Evolutionary conservation across 2,329 filamentous ascomycete species (phyloP).

Genomic region (Metarhizium guizhouense): DNA sequence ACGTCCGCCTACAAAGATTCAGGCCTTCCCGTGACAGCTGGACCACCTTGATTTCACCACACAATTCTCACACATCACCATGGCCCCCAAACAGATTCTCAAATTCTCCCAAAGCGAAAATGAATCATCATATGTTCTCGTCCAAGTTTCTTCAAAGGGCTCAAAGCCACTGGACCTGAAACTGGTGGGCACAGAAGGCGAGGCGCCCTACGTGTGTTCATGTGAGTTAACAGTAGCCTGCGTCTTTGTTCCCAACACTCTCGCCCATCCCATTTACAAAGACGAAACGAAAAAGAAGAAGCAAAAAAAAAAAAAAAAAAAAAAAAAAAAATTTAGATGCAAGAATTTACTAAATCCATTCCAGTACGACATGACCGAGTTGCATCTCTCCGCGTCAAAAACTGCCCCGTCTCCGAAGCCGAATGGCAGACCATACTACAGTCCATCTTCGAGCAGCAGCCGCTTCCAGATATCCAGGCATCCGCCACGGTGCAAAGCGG

Average conservation of each 20-base stretch:
- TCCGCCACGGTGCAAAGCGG: slow-evolving; percentile 49
- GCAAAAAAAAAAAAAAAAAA: too few species aligned
- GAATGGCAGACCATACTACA: slow-evolving; percentile 60
- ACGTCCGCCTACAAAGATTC: too few species aligned
- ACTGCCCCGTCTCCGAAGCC: slow-evolving; percentile 44
- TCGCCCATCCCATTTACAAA: background rate
- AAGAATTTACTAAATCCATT: background rate
- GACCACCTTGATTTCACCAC: too few species aligned
- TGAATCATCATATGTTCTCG: slow-evolving; percentile 45
- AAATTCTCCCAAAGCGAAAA: slow-evolving; percentile 49
- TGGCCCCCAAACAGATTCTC: slow-evolving; percentile 33
- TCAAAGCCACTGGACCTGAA: slow-evolving; percentile 53
- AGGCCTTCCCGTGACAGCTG: too few species aligned
- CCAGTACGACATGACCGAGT: slow-evolving; percentile 49
- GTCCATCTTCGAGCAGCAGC: slow-evolving; percentile 44
- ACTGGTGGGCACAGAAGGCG: slow-evolving; percentile 59
- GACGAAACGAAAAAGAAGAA: too few species aligned
- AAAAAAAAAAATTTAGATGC: background rate
- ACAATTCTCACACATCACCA: slow-evolving; percentile 3
- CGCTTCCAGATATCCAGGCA: slow-evolving; percentile 46
- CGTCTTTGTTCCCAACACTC: background rate
- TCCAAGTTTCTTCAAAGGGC: slow-evolving; percentile 45
- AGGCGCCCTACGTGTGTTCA: slow-evolving; percentile 47
- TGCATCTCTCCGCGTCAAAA: slow-evolving; percentile 42
- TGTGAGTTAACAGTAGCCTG: slow-evolving; percentile 33